phyloP scores from a whole-genome alignment of 176 grass and related monocot species.

The sorghum (Sorghum bicolor) region Sorghum_bicolor_NCBIv3 NC_012872.2:66110501-66111000 shows the following conservation, averaged over 20 bases:
- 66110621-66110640: constrained; percentile 67
- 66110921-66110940: neutral
- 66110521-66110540: constrained; percentile 82
- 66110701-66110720: constrained; percentile 71
- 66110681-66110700: constrained; percentile 74
- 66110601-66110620: constrained; percentile 74
- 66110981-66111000: neutral
- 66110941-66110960: neutral
- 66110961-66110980: neutral
- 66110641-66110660: constrained; percentile 72
- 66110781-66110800: constrained; percentile 60
- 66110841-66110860: constrained; percentile 42
- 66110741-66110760: constrained; percentile 64
- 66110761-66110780: constrained; percentile 49
- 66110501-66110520: constrained; percentile 79
- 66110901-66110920: neutral
- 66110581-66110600: constrained; percentile 61
- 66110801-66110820: constrained; percentile 68
- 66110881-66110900: neutral
- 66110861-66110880: constrained; percentile 21
- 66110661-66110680: constrained; percentile 56
- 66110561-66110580: constrained; percentile 49
- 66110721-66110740: constrained; percentile 59
- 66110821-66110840: constrained; percentile 67
- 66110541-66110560: constrained; percentile 51